Evolutionary conservation across 1,139 yeast species (phyloP), one percentile per base, ranked within the genome.

Genomic region (Blastobotrys illinoisensis): DNA sequence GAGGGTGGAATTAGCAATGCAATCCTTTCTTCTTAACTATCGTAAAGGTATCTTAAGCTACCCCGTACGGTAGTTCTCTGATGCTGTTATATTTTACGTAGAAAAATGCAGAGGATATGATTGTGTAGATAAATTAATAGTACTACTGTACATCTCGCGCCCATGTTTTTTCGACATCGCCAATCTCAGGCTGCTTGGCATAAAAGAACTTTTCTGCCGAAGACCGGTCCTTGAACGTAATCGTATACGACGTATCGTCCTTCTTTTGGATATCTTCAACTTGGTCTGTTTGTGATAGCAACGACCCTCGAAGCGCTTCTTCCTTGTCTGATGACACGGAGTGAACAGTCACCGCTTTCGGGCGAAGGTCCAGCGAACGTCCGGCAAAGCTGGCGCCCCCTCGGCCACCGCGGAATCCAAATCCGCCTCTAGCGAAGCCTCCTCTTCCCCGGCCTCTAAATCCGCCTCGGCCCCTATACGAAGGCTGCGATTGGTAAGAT

Each of bases 171-270:
- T 63, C 62, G 18, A 73, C 61, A 4, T 58, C 51, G 3, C 73
- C 72, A 16, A 69, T 58, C 3, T 68, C 72, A 0, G 71, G 70
- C 19, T 73, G 58, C 1, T 58, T 57, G 20, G 62, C 62, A 44
- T 59, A 64, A 53, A 61, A 69, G 55, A 76, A 74, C 55, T 62
- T 64, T 57, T 77, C 80, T 1, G 81, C 81, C 13, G 69, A 56
- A 36, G 63, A 62, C 47, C 80, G 64, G 56, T 74, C 75, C 50
- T 67, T 69, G 63, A 77, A 75, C 46, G 69, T 68, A 18, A 76
- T 64, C 9, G 68, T 58, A 14, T 72, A 66, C 9, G 58, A 52
- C 19, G 14, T 51, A 3, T 36, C 43, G 53, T 53, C 44, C 47
- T 63, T 49, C 18, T 58, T 56, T 6, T 49, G 43, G 9, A 60